These are phyloP conservation scores for Hypoxylon lienhwacheense DNA, from an alignment of 495 filamentous ascomycete genomes.

Conservation along the genomic window DNA sequence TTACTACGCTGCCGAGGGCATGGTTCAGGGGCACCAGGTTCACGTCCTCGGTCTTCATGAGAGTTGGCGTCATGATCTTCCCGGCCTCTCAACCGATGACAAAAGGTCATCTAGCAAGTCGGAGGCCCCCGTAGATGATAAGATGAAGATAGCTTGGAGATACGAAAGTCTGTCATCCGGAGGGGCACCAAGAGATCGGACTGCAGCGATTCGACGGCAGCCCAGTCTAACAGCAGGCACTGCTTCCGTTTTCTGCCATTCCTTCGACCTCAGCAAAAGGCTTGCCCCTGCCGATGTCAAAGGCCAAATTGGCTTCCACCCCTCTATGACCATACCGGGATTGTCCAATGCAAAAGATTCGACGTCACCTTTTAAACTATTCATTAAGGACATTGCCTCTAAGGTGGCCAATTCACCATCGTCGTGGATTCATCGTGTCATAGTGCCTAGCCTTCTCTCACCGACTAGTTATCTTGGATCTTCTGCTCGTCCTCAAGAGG, in stretches of 20 bases:
- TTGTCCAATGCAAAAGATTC: slow-evolving; percentile 18
- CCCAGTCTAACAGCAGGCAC: slow-evolving; percentile 12
- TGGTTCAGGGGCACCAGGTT: slow-evolving; percentile 87
- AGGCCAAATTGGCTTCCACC: slow-evolving; percentile 49
- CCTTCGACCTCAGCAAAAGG: slow-evolving; percentile 87
- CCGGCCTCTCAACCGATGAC: slow-evolving; percentile 63
- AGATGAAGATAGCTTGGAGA: slow-evolving; percentile 99
- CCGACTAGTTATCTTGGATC: slow-evolving; percentile 76
- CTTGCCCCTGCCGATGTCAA: slow-evolving; percentile 60
- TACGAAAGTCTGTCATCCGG: slow-evolving; percentile 80
- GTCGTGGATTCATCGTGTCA: slow-evolving; percentile 72
- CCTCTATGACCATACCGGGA: slow-evolving; percentile 41
- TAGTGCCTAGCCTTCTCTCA: slow-evolving; percentile 81
- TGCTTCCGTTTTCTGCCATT: slow-evolving; percentile 70
- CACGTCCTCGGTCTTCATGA: slow-evolving; percentile 81
- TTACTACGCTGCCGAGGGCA: slow-evolving; percentile 91
- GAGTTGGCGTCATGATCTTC: slow-evolving; percentile 79
- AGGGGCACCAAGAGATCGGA: slow-evolving; percentile 53
- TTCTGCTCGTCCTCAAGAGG: slow-evolving; percentile 64
- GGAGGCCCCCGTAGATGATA: slow-evolving; percentile 55
- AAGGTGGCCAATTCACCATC: slow-evolving; percentile 61
- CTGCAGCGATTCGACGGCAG: slow-evolving; percentile 26
- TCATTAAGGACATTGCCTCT: slow-evolving; percentile 62
- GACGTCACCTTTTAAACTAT: slow-evolving; percentile 62
- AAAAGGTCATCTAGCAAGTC: slow-evolving; percentile 44